Evolutionary conservation across 2,329 filamentous ascomycete genomes (phyloP).

Genomic region (Colletotrichum horii): DNA sequence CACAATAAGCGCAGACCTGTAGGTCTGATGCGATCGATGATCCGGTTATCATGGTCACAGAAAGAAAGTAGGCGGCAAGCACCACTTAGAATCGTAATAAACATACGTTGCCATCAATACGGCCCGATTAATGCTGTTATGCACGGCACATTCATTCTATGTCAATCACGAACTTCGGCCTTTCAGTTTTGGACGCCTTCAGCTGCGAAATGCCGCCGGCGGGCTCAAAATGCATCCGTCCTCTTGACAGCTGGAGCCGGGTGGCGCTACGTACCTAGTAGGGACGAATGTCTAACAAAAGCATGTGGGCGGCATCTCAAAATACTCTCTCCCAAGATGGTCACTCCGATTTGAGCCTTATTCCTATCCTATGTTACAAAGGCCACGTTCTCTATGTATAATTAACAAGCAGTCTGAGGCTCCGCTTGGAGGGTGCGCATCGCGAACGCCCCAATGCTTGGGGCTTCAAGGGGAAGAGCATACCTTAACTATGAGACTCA

Average conservation of each 20-base stretch:
- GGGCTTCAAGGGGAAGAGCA: background rate
- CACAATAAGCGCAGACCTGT: background rate
- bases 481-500: background rate
- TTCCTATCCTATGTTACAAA: background rate
- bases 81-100: background rate
- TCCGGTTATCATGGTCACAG: background rate
- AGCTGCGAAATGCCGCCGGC: background rate
- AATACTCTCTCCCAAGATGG: background rate
- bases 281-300: too few species aligned
- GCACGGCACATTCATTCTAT: background rate
- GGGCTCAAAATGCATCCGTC: background rate
- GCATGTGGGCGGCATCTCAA: background rate
- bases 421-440: background rate
- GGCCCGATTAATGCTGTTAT: background rate
- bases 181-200: background rate
- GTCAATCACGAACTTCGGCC: background rate
- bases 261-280: background rate
- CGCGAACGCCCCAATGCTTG: background rate
- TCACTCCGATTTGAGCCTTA: background rate
- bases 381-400: background rate
- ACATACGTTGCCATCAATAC: rapidly evolving
- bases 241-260: background rate
- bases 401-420: background rate
- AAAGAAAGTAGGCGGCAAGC: rapidly evolving
- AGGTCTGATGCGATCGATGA: rapidly evolving